These are phyloP conservation scores for Corylus americana DNA, from an alignment of 306 rosid species.

Conservation along the genomic window DNA sequence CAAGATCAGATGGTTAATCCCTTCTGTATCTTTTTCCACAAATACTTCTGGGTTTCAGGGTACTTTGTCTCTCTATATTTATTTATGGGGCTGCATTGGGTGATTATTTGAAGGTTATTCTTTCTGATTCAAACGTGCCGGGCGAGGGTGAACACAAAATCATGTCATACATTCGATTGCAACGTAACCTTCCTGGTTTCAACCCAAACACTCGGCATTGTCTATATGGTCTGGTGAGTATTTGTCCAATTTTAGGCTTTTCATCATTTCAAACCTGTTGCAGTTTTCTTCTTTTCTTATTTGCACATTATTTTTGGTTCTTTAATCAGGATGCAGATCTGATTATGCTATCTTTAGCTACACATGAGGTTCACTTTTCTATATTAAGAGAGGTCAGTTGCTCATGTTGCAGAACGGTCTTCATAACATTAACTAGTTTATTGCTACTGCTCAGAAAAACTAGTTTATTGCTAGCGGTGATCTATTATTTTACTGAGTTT, in stretches of 20 bases:
- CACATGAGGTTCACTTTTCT: constrained; percentile 94
- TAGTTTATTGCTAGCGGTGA: constrained; percentile 31
- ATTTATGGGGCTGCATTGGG: constrained; percentile 61
- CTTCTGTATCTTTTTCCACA: constrained; percentile 40
- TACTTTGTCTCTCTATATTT: constrained; percentile 59
- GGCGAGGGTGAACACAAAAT: constrained; percentile 99
- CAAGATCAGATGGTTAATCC: constrained; percentile 43
- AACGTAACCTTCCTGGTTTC: constrained; percentile 78
- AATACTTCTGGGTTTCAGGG: constrained; percentile 55
- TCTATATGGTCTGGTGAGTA: constrained; percentile 90
- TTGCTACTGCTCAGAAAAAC: constrained; percentile 16
- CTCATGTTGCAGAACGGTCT: constrained; percentile 20
- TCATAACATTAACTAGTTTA: constrained; percentile 28
- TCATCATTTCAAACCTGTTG: constrained; percentile 4
- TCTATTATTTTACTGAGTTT: constrained; percentile 26
- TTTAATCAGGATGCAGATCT: constrained; percentile 89
- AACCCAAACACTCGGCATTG: constrained; percentile 88
- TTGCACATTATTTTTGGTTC: constrained; percentile 15
- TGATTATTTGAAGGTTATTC: constrained; percentile 90
- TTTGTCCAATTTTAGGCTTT: constrained; percentile 26
- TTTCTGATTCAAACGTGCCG: constrained; percentile 93
- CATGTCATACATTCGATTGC: constrained; percentile 79
- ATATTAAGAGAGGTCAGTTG: constrained; percentile 92
- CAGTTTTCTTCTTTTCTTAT: neutral
- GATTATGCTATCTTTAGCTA: constrained; percentile 90